phyloP scores from a whole-genome alignment of 495 filamentous ascomycete genomes.

The Sordaria brevicollis region DNA sequence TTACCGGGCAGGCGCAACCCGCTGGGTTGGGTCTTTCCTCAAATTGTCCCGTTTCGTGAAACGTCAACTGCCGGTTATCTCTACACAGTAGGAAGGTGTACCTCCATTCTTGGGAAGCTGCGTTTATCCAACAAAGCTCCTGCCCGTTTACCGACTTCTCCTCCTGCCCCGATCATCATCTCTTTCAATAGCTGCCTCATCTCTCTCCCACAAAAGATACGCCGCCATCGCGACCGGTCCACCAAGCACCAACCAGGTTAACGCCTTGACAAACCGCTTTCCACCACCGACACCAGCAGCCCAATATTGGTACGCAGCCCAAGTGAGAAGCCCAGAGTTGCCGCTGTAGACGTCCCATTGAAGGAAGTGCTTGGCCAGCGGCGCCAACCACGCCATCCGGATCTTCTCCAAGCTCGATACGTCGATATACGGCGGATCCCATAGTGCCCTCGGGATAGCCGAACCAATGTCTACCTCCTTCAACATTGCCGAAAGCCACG shows the following conservation, averaged over 20 bases:
- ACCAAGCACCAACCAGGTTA: conserved; percentile 29
- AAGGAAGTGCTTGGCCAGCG: conserved; percentile 42
- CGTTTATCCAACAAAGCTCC: background rate
- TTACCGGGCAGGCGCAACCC: too few relatives aligned
- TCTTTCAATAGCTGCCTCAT: conserved; percentile 21
- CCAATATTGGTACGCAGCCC: conserved; percentile 41
- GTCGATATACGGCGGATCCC: conserved; percentile 12
- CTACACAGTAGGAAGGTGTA: too few relatives aligned
- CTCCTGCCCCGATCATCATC: background rate
- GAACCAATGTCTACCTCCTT: conserved; percentile 31
- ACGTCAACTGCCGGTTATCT: background rate
- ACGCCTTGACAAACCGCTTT: conserved; percentile 29
- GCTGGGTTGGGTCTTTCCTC: background rate
- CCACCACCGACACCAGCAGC: conserved; percentile 21
- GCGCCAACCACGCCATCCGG: conserved; percentile 30
- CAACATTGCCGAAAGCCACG: conserved; percentile 16
- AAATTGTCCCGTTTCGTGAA: background rate
- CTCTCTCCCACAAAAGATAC: conserved; percentile 47
- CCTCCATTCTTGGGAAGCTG: background rate
- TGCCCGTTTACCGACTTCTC: background rate
- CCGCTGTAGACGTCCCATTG: conserved; percentile 51
- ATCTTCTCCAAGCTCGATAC: conserved; percentile 12
- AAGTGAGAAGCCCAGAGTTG: conserved; percentile 39
- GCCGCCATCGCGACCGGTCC: conserved; percentile 43
- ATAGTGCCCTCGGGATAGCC: conserved; percentile 17